Evolutionary conservation across 2,329 filamentous ascomycete species (phyloP).

Genomic region (Fusarium papillatum): DNA sequence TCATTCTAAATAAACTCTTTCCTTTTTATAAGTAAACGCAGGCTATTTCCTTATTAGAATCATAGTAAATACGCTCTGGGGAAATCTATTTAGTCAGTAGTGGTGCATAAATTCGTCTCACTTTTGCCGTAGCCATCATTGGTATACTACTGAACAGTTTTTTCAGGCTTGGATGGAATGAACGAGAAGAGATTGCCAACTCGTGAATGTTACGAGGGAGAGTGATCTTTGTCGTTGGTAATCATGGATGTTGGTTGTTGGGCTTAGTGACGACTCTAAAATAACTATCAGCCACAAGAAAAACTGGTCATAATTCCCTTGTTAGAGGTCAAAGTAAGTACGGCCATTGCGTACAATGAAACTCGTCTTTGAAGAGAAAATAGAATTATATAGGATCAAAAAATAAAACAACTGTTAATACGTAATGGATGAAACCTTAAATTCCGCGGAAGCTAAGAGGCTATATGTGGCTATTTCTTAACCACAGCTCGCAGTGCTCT

Average conservation of each 20-base stretch:
- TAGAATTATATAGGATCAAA: not conserved
- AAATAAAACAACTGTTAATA: not conserved
- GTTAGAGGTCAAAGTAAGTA: not conserved
- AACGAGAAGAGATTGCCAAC: not conserved
- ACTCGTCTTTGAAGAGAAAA: not conserved
- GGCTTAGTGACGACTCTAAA: not conserved
- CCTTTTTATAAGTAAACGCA: not conserved
- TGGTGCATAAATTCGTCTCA: not conserved
- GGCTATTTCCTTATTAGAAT: not conserved
- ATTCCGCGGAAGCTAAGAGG: not conserved
- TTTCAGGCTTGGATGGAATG: not conserved
- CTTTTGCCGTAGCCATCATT: not conserved
- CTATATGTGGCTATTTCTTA: not conserved
- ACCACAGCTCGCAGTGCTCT: not conserved
- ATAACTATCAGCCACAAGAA: not conserved
- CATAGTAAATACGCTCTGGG: not conserved
- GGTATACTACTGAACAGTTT: not conserved
- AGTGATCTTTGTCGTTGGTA: not conserved
- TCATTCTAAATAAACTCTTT: not conserved
- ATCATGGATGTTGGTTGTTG: not conserved
- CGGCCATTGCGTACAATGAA: not conserved
- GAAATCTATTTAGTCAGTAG: not conserved
- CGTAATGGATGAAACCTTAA: not conserved
- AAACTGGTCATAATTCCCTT: not conserved
- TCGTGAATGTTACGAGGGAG: not conserved